phyloP scores from a whole-genome alignment of 2,329 filamentous ascomycete species.

The Clarireedia hainanense region DNA sequence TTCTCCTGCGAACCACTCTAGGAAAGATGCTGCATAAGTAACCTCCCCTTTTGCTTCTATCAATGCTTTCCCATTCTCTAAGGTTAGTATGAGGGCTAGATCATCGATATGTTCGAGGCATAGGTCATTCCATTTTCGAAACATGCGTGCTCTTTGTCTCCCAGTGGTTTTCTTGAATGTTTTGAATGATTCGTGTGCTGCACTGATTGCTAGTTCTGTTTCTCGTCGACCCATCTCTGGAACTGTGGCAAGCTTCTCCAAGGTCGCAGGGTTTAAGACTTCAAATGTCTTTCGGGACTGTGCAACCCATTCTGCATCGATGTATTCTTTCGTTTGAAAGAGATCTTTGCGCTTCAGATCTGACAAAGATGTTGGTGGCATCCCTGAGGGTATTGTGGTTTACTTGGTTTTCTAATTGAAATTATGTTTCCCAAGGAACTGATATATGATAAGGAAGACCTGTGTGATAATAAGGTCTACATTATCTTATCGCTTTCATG shows the following conservation, averaged over 20 bases:
- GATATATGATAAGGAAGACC: too few species aligned
- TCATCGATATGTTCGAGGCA: not conserved
- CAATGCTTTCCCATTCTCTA: slow-evolving; percentile 70
- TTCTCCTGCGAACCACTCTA: slow-evolving; percentile 73
- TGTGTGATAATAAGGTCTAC: too few species aligned
- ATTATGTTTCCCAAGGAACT: too few species aligned
- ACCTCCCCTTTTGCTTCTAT: slow-evolving; percentile 65
- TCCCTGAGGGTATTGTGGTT: not conserved
- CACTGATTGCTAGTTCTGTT: not conserved
- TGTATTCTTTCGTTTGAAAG: not conserved
- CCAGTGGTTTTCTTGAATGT: not conserved
- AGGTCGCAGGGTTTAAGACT: not conserved
- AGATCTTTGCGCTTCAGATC: not conserved
- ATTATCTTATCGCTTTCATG: too few species aligned
- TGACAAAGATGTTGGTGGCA: not conserved
- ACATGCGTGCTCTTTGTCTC: not conserved
- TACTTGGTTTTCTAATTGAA: not conserved
- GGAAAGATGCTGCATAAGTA: slow-evolving; percentile 61
- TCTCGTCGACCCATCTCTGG: not conserved
- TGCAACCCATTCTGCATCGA: not conserved
- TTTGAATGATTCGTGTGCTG: not conserved
- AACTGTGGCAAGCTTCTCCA: not conserved
- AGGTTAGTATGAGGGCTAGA: not conserved
- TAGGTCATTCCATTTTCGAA: not conserved
- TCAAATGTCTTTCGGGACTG: not conserved